Conservation (phyloP, 2,329 filamentous ascomycete genomes). For the Diplodia scrobiculata region DNA sequence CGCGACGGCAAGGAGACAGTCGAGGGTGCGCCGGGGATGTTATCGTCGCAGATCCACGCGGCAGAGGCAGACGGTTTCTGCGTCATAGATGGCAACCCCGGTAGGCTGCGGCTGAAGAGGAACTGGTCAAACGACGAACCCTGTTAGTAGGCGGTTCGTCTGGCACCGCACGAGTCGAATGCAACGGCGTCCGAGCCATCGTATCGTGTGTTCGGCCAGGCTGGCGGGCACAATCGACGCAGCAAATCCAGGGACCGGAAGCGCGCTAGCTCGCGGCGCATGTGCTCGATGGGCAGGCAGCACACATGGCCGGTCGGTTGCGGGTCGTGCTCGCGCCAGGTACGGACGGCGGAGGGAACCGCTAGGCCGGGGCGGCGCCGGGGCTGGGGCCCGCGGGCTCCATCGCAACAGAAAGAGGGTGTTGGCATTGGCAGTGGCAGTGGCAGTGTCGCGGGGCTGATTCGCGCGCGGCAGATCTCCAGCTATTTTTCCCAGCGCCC, state of each 20-base stretch:
- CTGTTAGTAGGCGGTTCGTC: not conserved
- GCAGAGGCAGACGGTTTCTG: not conserved
- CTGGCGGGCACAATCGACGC: not conserved
- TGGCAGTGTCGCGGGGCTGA: not conserved
- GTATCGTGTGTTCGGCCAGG: not conserved
- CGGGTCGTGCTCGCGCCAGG: not conserved
- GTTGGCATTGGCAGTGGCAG: slow-evolving; percentile 1
- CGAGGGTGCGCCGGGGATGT: not conserved
- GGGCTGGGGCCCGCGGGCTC: not conserved
- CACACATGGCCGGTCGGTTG: not conserved
- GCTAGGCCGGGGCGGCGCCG: slow-evolving; percentile 1
- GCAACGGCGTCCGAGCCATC: slow-evolving; percentile 2
- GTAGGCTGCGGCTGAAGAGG: not conserved
- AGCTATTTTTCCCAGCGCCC: not conserved
- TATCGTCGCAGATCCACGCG: not conserved
- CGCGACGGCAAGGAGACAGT: too few species aligned
- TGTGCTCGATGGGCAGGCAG: slow-evolving; percentile 9
- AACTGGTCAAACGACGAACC: not conserved
- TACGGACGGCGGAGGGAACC: not conserved
- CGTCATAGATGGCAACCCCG: not conserved
- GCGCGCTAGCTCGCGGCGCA: not conserved
- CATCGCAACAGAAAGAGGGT: not conserved
- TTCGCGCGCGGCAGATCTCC: not conserved
- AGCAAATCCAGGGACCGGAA: not conserved
- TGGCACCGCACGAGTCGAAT: not conserved